Evolutionary conservation across 164 flowering plant species (phyloP).

Genomic region (Protea cynaroides): DNA sequence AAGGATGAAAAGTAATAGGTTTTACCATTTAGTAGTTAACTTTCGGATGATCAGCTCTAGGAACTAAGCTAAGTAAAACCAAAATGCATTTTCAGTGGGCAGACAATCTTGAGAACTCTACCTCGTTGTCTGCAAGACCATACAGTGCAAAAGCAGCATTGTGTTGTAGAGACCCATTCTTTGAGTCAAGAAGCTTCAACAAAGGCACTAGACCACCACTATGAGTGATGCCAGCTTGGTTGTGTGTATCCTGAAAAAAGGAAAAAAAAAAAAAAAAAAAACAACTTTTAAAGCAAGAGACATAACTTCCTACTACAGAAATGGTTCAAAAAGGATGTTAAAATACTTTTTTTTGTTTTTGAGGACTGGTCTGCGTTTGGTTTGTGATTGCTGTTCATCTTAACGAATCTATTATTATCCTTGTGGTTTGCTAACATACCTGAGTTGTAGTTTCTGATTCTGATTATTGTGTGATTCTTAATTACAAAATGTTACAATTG

Average conservation of each 20-base stretch:
- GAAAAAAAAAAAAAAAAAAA: slow-evolving; percentile 1
- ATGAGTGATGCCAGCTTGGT: slow-evolving; percentile 96
- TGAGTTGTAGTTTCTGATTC: too few relatives aligned
- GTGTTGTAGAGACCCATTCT: slow-evolving; percentile 91
- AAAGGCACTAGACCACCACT: slow-evolving; percentile 79
- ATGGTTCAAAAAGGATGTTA: too few relatives aligned
- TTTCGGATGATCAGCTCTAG: background rate
- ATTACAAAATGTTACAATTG: too few relatives aligned
- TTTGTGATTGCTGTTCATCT: too few relatives aligned
- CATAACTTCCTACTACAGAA: background rate
- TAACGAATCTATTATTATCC: too few relatives aligned
- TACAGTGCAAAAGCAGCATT: slow-evolving; percentile 99
- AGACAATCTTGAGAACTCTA: slow-evolving; percentile 14
- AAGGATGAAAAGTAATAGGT: slow-evolving; percentile 1
- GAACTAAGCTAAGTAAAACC: background rate
- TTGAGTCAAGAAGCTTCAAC: slow-evolving; percentile 91
- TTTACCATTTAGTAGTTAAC: background rate
- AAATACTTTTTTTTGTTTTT: too few relatives aligned
- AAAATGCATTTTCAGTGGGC: background rate
- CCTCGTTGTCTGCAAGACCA: slow-evolving; percentile 99
- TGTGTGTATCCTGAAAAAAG: slow-evolving; percentile 69
- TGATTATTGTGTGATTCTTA: too few relatives aligned
- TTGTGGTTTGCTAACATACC: too few relatives aligned
- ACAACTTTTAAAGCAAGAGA: background rate
- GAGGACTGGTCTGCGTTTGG: too few relatives aligned